Evolutionary conservation across 163 green algal species (phyloP), one percentile per base, ranked within the genome.

Genomic region (Scenedesmus sp.): DNA sequence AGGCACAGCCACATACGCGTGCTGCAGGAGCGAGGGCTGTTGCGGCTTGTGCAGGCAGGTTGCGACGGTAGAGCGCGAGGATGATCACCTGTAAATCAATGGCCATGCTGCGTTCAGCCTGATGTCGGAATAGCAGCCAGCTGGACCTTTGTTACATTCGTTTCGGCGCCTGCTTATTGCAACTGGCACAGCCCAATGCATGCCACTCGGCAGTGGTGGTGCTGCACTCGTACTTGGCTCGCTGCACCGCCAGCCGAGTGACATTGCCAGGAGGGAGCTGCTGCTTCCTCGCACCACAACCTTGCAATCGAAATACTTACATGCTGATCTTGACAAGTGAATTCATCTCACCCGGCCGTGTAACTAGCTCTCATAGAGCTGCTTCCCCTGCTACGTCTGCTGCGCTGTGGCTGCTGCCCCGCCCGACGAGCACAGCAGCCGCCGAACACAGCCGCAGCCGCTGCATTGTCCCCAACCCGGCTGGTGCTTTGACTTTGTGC

Each of bases 391-490:
- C 83, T 62, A n/a, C 56, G 13, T 15, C 83, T 16, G 59, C 83
- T 20, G 57, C 83, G 9, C 12, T 1, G 16, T 20, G 16, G 56
- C 26, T 59, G 20, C 6, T 18, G 46, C 77, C 77, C 55, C n/a
- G 8, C 81, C 57, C 46, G 85, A 70, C 0, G 76, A 57, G 57
- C 74, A 85, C 46, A 34, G 60, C 76, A 91, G 46, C n/a, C 8
- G 26, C 23, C 88, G 56, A n/a, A 60, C 16, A 18, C 88, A 88
- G 15, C 88, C 88, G 18, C 88, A 91, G 26, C 77, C 88, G 20
- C 34, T 55, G 55, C 88, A 91, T 59, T 91, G 77, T 46, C 26
- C 88, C 77, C 60, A 91, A 20, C 52, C 52, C n/a, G 64, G 9
- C 62, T 82, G n/a, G 64, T 92, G 89, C 2, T 23, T 26, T 13